Conservation (phyloP, 176 grass and related monocot genomes). For the Luzula sylvatica region DNA sequence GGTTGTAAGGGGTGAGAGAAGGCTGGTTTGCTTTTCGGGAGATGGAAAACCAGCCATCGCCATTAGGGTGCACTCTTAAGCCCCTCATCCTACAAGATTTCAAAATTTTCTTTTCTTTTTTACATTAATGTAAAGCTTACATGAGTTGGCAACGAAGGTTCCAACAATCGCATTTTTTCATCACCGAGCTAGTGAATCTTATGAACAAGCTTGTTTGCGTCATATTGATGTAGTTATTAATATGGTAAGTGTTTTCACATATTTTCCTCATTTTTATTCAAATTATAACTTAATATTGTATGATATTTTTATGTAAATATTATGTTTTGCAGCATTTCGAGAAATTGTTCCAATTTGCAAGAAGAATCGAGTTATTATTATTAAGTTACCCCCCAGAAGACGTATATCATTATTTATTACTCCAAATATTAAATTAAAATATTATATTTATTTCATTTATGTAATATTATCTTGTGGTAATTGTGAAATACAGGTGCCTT, state of each 20-base stretch:
- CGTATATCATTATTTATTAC: constrained; percentile 25
- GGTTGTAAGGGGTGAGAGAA: too few relatives aligned
- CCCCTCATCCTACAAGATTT: too few relatives aligned
- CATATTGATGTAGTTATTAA: constrained; percentile 98
- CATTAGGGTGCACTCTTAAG: too few relatives aligned
- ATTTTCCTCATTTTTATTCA: constrained; percentile 10
- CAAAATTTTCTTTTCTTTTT: too few relatives aligned
- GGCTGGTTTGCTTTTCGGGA: too few relatives aligned
- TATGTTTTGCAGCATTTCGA: constrained; percentile 64
- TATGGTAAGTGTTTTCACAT: constrained; percentile 48
- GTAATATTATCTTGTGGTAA: constrained; percentile 9
- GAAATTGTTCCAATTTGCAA: constrained; percentile 88
- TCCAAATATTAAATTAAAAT: background rate
- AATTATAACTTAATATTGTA: background rate
- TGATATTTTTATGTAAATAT: constrained; percentile 2
- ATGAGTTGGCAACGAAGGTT: constrained; percentile 88
- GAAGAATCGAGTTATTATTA: constrained; percentile 70
- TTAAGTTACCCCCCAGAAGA: constrained; percentile 52
- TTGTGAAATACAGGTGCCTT: constrained; percentile 59
- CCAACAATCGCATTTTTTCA: constrained; percentile 87
- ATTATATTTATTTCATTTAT: constrained; percentile 6
- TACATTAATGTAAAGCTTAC: too few relatives aligned
- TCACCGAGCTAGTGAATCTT: constrained; percentile 94
- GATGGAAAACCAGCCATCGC: too few relatives aligned
- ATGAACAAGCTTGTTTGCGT: constrained; percentile 81